Evolutionary conservation across 2,329 filamentous ascomycete genomes (phyloP), one percentile per base, ranked within the genome.

Genomic region (Madurella fahalii): DNA sequence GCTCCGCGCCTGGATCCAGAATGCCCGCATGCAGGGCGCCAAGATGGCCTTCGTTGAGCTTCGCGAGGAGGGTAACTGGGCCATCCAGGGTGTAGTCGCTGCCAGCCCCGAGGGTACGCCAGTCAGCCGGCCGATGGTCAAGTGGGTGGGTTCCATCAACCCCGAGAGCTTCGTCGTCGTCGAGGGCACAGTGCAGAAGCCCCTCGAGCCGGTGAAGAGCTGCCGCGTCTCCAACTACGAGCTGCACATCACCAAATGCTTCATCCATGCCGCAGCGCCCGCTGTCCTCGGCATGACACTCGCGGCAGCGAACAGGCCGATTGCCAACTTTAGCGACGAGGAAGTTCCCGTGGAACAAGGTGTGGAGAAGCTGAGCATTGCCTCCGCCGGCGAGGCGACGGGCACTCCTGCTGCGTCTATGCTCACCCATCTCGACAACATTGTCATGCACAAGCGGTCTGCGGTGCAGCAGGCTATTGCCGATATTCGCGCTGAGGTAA

Each of bases 31-130:
- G 64, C 93, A 97, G 75, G 86, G 88, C 57, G 90, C 91, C 62
- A 95, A 96, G 78, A 87, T 96, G 76, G 87, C 85, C 41, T 96
- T 96, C 74, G 74, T 96, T 65, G 90, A 94, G 75, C 79, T 97
- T 64, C 82, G 90, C 60, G 81, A 90, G 71, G 84, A 89, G 70
- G 77, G 81, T 56, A 81, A 85, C 66, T 86, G 87, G 77, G 87
- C 85, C 25, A 86, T 96, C 40, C 92, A 96, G 76, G 90, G 87
- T 49, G 86, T 96, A 39, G 77, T 90, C 15, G 79, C 81, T 16
- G 86, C 83, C 47, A 82, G 82, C 65, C 73, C 77, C 68, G 83
- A 90, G 65, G 84, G 79, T 37, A 80, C 74, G 47, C 73, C 74
- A 7, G 81, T 91, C 39, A 88, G 83, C 58, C 86, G 85, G 69